Evolutionary conservation across 768 basidiomycete genomes (phyloP).

Genomic region (Calocybe indica): DNA sequence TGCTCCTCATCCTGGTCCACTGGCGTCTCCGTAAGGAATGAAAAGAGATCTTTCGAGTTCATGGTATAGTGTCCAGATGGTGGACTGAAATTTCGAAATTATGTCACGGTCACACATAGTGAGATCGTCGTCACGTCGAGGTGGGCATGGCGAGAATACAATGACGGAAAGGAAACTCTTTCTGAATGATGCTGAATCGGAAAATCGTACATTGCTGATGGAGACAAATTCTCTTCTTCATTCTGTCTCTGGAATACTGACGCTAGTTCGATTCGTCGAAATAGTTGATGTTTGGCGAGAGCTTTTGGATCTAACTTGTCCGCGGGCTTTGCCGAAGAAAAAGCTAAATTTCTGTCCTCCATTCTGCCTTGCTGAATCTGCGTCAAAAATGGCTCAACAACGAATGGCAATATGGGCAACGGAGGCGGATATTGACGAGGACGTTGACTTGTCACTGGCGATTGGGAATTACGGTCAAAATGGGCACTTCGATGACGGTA

Average conservation of each 20-base stretch:
- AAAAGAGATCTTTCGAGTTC: conserved; percentile 56
- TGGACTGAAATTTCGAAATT: conserved; percentile 8
- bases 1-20: conserved; percentile 31
- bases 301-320: too few relatives aligned
- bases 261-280: too few relatives aligned
- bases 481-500: conserved; percentile 64
- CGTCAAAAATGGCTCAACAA: conserved; percentile 50
- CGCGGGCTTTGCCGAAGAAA: conserved; percentile 27
- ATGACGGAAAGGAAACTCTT: too few relatives aligned
- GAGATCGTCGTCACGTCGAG: too few relatives aligned
- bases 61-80: conserved; percentile 17
- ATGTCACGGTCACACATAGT: not conserved
- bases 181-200: too few relatives aligned
- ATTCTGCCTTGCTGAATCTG: conserved; percentile 9
- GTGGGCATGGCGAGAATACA: too few relatives aligned
- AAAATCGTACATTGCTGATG: too few relatives aligned
- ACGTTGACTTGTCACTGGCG: conserved; percentile 65
- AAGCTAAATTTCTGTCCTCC: conserved; percentile 24
- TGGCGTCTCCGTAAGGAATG: conserved; percentile 51
- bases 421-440: conserved; percentile 77
- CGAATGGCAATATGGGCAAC: conserved; percentile 70
- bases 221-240: too few relatives aligned
- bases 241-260: too few relatives aligned
- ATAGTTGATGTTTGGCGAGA: too few relatives aligned
- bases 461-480: conserved; percentile 67